A percentile compares a stretch with the other conserved stretches of the same genome.
Evolutionary conservation across 306 rosid genomes (phyloP).

Genomic region (Vigna angularis): DNA sequence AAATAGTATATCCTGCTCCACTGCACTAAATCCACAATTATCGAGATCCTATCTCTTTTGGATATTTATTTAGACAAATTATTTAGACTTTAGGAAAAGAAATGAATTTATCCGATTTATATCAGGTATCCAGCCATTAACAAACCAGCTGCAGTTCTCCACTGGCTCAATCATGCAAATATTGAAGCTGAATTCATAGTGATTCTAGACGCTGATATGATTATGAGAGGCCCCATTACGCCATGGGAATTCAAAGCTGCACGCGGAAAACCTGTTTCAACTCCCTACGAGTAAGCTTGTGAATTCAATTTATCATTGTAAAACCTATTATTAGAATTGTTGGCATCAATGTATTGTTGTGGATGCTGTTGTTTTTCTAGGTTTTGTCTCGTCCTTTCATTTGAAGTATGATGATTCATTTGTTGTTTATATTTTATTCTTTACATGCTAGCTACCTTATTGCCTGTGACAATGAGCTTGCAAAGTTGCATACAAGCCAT

Average conservation of each 20-base stretch:
- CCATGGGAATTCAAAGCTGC: conserved; percentile 52
- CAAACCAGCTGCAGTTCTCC: conserved; percentile 50
- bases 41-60: conserved; percentile 5
- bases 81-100: not conserved
- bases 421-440: conserved; percentile 1
- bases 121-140: conserved; percentile 46
- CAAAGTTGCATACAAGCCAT: conserved; percentile 46
- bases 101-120: not conserved
- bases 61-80: not conserved
- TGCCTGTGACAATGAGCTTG: conserved; percentile 48
- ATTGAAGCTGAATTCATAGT: conserved; percentile 47
- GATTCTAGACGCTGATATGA: conserved; percentile 51
- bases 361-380: not conserved
- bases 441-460: conserved; percentile 41
- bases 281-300: conserved; percentile 48
- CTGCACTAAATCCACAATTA: not conserved
- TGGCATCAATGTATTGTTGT: not conserved
- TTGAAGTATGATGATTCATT: conserved; percentile 1
- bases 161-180: conserved; percentile 49
- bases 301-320: conserved; percentile 37
- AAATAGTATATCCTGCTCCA: not conserved
- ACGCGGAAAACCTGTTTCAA: conserved; percentile 40
- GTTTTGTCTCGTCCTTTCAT: not conserved
- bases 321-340: conserved; percentile 2
- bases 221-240: conserved; percentile 46